Evolutionary conservation across 768 basidiomycete species (phyloP).

Genomic region (Chalciporus sphaerocephalus): DNA sequence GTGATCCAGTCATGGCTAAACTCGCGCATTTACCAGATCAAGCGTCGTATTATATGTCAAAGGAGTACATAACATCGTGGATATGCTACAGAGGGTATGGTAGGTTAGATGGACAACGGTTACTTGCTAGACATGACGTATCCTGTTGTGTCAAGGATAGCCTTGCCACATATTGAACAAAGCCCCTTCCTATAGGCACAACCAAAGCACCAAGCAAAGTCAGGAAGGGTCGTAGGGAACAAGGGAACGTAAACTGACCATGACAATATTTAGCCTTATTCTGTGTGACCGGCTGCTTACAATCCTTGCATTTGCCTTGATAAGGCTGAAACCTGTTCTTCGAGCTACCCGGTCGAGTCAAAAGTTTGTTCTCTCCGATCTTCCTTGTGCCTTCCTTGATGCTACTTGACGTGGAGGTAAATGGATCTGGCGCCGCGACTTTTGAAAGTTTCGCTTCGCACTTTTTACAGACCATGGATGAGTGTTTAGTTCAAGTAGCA

Average conservation of each 20-base stretch:
- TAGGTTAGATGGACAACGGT: background rate
- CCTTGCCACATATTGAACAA: slow-evolving; percentile 84
- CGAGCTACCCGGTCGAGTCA: slow-evolving; percentile 62
- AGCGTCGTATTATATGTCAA: background rate
- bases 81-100: slow-evolving; percentile 26
- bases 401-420: slow-evolving; percentile 63
- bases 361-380: slow-evolving; percentile 82
- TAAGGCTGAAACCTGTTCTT: slow-evolving; percentile 86
- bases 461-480: slow-evolving; percentile 80
- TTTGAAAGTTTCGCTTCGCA: slow-evolving; percentile 89
- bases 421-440: slow-evolving; percentile 86
- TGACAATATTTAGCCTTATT: slow-evolving; percentile 88
- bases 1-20: too few relatives aligned
- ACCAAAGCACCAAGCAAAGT: slow-evolving; percentile 40
- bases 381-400: slow-evolving; percentile 79
- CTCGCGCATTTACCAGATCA: background rate
- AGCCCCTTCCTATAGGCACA: slow-evolving; percentile 86
- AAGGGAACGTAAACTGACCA: slow-evolving; percentile 43
- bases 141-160: slow-evolving; percentile 77
- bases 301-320: slow-evolving; percentile 83
- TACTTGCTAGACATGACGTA: slow-evolving; percentile 86
- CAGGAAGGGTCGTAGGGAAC: slow-evolving; percentile 1
- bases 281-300: slow-evolving; percentile 79
- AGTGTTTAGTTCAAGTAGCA: slow-evolving; percentile 2
- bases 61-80: background rate